Evolutionary conservation across 345 rosid genomes (phyloP).

Genomic region (Arabidopsis arenosa): DNA sequence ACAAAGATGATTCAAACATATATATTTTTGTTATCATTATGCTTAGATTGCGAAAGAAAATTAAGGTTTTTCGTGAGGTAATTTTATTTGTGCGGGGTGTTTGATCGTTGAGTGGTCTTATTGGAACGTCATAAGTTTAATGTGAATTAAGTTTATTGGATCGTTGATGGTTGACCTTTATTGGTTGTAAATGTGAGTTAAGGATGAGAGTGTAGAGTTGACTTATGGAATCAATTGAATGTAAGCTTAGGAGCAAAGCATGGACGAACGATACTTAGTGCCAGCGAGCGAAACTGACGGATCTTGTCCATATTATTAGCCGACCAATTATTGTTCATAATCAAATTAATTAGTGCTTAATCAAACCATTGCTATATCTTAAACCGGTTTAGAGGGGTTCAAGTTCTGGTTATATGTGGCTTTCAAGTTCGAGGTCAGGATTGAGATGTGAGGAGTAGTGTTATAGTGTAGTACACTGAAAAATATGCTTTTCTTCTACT

Average conservation of each 20-base stretch:
- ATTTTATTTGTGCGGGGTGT: background rate
- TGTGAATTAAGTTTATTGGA: too few species aligned
- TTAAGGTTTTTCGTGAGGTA: background rate
- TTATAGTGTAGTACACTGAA: too few species aligned
- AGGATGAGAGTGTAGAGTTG: constrained; percentile 35
- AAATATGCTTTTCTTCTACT: background rate
- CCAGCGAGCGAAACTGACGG: constrained; percentile 36
- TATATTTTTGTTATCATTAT: too few species aligned
- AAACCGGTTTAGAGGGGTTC: constrained; percentile 13
- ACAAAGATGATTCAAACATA: background rate
- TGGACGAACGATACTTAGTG: constrained; percentile 16
- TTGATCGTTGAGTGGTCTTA: constrained; percentile 18
- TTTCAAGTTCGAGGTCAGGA: background rate
- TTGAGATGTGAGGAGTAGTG: background rate
- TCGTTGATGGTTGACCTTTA: constrained; percentile 10
- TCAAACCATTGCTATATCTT: background rate
- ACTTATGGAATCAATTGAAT: constrained; percentile 21
- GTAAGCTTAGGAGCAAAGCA: constrained; percentile 42
- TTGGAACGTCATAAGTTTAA: background rate
- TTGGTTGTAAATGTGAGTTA: constrained; percentile 24
- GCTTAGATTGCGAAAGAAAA: background rate
- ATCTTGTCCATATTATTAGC: constrained; percentile 40
- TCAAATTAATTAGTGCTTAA: constrained; percentile 1
- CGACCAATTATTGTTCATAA: constrained; percentile 23
- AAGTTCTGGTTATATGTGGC: constrained; percentile 10